Base-by-base conservation (phyloP, 2,329 filamentous ascomycete genomes). In the Phoma sp. region DNA sequence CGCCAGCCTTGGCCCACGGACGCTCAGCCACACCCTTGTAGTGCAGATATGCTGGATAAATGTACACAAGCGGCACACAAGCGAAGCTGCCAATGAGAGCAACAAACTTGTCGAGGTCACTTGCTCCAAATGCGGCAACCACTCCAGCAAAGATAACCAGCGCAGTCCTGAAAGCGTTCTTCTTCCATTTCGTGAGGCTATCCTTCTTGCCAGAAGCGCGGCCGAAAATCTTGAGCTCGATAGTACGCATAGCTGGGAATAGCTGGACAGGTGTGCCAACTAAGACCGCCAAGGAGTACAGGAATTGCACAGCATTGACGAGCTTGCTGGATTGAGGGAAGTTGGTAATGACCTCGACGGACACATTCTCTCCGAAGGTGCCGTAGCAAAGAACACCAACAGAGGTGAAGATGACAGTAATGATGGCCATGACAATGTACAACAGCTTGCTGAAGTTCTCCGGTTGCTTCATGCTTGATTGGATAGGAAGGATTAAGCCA, bases 281-380 rank as follows among this genome's bases (percentile, higher is more conserved):
- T n/a, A 92, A 78, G 7, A 92, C 87, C 2, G 89, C 89, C 20
- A 91, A 72, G 4, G 87, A 87, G 77, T 92, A 92, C 45, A 91
- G 78, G 67, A 90, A 87, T 65, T 92, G 89, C 7, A 92, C 87
- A 0, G 85, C 84, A 60, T 92, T 91, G 77, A 92, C 89, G n/a
- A 91, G 79, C 49, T 83, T 82, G 72, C 83, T 88, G 62, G 81
- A 79, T 64, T 91, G 88, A 0, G 89, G 89, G 65, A 87, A 91
- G 73, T 91, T 91, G 75, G 87, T 86, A 69, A 92, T 90, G 74
- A 92, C 84, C 67, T 91, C 87, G 54, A 90, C 90, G 65, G 84
- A 83, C 7, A 89, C 91, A 48, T 81, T 74, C 49, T 83, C 80
- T 43, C 89, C 89, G 67, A 91, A 91, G 0, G 88, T 89, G 14